A percentile compares a stretch with the other conserved stretches of the same genome.
phyloP scores from a whole-genome alignment of 352 stramenopile species.

The Globisporangium ultimum region DNA sequence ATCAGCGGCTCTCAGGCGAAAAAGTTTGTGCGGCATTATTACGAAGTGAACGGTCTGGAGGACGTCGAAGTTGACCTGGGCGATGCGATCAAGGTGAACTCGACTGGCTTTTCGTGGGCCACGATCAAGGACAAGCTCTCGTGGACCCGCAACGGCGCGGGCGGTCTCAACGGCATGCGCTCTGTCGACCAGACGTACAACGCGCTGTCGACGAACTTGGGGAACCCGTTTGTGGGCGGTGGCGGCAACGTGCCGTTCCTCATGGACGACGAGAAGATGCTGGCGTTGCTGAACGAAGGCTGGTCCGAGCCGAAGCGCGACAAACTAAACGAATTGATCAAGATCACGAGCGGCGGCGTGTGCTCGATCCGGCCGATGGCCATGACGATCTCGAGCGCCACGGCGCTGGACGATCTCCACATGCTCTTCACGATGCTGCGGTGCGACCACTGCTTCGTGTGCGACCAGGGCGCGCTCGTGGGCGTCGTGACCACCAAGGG shows the following conservation, averaged over 20 bases:
- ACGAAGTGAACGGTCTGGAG: conserved; percentile 39
- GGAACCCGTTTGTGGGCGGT: conserved; percentile 9
- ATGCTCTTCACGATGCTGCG: conserved; percentile 91
- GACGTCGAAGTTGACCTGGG: conserved; percentile 75
- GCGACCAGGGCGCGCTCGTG: conserved; percentile 74
- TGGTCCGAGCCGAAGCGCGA: conserved; percentile 63
- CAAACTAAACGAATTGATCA: conserved; percentile 50
- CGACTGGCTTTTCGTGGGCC: conserved; percentile 45
- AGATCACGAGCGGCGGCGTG: conserved; percentile 60
- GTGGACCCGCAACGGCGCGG: conserved; percentile 31
- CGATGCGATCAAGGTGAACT: conserved; percentile 39
- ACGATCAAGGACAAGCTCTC: conserved; percentile 61
- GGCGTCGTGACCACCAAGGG: conserved; percentile 83
- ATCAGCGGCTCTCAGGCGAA: conserved; percentile 55
- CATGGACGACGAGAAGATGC: conserved; percentile 82
- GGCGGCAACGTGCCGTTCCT: conserved; percentile 54
- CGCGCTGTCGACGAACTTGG: conserved; percentile 34
- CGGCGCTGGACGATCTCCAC: conserved; percentile 81
- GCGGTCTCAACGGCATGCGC: conserved; percentile 60
- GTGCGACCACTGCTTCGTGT: conserved; percentile 87
- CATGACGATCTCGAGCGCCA: conserved; percentile 80
- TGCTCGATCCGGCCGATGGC: conserved; percentile 75
- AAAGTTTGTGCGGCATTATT: conserved; percentile 61
- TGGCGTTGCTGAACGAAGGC: conserved; percentile 64
- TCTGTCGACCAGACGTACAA: conserved; percentile 75